Evolutionary conservation across 257 asterid species (phyloP).

Genomic region (Capsicum chinense): DNA sequence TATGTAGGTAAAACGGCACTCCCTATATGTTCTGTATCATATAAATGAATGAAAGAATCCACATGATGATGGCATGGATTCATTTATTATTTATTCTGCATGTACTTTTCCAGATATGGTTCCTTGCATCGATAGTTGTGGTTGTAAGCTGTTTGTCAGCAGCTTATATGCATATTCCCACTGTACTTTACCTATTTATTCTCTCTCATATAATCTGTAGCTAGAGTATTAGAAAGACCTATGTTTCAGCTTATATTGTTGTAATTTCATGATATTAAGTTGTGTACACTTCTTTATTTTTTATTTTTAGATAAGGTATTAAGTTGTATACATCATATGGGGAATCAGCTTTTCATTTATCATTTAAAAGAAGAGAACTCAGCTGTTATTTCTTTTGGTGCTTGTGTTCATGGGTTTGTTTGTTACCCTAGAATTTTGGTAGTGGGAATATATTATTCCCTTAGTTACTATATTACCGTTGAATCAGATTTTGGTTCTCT

Average conservation of each 20-base stretch:
- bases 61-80: background rate
- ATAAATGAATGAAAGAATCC: constrained; percentile 3
- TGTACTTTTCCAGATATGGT: background rate
- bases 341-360: background rate
- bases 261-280: constrained; percentile 12
- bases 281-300: constrained; percentile 10
- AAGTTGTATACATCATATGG: background rate
- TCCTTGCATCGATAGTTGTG: background rate
- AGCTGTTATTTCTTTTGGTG: constrained; percentile 10
- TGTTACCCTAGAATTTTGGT: constrained; percentile 1
- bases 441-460: constrained; percentile 6
- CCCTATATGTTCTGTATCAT: constrained; percentile 3
- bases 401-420: constrained; percentile 20
- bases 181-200: constrained; percentile 7
- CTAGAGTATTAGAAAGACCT: constrained; percentile 10
- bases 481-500: constrained; percentile 14
- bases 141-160: background rate
- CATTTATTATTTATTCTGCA: constrained; percentile 8
- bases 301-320: constrained; percentile 23
- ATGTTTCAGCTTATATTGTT: constrained; percentile 10
- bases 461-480: constrained; percentile 12
- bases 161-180: background rate
- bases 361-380: background rate
- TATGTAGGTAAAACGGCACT: background rate
- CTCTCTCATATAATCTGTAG: background rate